These are phyloP conservation scores for Neonectria faginata DNA, from an alignment of 2,329 filamentous ascomycete species.

Conservation along the genomic window DNA sequence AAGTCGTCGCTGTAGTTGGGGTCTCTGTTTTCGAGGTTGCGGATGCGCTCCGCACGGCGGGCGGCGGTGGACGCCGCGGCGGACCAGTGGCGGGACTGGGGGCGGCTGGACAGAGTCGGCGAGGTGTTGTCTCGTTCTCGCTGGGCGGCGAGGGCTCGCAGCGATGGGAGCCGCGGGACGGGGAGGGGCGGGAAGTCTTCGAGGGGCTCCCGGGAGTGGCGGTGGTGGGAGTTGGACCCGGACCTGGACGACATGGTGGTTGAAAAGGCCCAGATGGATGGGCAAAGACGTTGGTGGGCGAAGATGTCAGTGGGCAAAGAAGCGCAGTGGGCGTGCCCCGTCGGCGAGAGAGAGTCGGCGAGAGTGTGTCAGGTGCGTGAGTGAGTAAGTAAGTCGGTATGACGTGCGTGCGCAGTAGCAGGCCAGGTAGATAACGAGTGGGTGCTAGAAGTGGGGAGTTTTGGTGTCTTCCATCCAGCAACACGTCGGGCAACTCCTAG, in stretches of 20 bases:
- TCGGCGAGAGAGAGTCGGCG: conserved; percentile 14
- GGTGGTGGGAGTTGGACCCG: conserved; percentile 47
- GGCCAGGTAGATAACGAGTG: conserved; percentile 28
- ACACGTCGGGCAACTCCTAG: conserved; percentile 5
- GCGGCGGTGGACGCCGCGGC: conserved; percentile 32
- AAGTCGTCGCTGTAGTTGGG: conserved; percentile 46
- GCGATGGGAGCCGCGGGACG: conserved; percentile 47
- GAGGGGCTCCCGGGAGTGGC: conserved; percentile 46
- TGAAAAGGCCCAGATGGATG: background rate
- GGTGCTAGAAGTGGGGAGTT: conserved; percentile 9
- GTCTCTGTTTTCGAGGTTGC: conserved; percentile 48
- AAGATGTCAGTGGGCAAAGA: background rate
- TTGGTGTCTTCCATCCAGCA: conserved; percentile 10
- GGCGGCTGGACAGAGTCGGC: conserved; percentile 36
- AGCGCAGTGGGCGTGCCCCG: conserved; percentile 1
- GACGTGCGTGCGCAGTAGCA: conserved; percentile 34
- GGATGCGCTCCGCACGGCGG: conserved; percentile 53
- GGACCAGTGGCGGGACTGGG: conserved; percentile 45
- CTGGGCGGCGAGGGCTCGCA: conserved; percentile 48
- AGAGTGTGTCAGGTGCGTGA: background rate
- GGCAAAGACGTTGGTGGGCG: background rate
- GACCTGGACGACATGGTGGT: conserved; percentile 50
- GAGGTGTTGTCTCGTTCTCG: conserved; percentile 45
- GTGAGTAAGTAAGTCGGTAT: conserved; percentile 20
- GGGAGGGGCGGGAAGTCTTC: conserved; percentile 51